phyloP scores from a whole-genome alignment of 352 stramenopile species.

The Phytophthora podocarpi region DNA sequence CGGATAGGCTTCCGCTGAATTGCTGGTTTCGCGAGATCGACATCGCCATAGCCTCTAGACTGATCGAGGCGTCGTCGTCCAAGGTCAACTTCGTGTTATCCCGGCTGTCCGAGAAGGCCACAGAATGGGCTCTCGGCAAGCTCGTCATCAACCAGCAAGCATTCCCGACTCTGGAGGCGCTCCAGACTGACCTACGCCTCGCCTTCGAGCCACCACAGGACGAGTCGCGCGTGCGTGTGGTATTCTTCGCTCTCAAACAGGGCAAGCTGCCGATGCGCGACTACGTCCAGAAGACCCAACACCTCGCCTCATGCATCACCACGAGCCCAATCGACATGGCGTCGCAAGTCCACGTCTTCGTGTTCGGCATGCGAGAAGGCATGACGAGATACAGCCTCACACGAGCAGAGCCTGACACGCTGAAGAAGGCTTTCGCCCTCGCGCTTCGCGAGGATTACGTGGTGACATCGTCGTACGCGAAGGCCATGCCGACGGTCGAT shows the following conservation, averaged over 20 bases:
- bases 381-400: conserved; percentile 9
- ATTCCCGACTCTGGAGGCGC: not conserved
- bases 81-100: not conserved
- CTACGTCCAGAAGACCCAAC: not conserved
- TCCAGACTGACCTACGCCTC: not conserved
- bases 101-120: not conserved
- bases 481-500: not conserved
- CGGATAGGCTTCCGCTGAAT: conserved; percentile 1
- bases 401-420: not conserved
- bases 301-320: not conserved
- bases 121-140: not conserved
- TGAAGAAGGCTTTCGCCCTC: conserved; percentile 16
- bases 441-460: conserved; percentile 23
- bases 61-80: not conserved
- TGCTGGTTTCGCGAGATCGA: conserved; percentile 24
- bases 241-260: not conserved
- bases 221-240: not conserved
- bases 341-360: conserved; percentile 22
- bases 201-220: not conserved
- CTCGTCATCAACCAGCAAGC: not conserved
- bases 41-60: conserved; percentile 46
- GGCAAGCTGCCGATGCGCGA: not conserved
- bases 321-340: conserved; percentile 6
- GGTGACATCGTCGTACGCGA: conserved; percentile 5
- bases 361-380: conserved; percentile 15